Evolutionary conservation across 129 eudicot genomes (phyloP).

Genomic region (Cynara cardunculus): DNA sequence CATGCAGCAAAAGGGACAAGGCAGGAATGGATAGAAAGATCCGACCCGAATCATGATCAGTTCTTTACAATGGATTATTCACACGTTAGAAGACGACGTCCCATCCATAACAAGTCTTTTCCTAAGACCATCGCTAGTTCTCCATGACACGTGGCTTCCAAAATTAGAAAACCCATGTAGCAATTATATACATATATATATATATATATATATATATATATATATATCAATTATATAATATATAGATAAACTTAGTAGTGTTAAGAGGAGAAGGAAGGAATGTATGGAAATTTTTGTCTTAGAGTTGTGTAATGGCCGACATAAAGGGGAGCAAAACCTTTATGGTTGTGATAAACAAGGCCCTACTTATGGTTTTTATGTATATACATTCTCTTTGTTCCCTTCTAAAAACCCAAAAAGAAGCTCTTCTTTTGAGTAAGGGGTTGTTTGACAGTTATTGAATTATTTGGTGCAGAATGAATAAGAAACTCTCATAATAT

Average conservation of each 20-base stretch:
- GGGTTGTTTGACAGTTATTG: too few relatives aligned
- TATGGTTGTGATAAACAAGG: slow-evolving; percentile 24
- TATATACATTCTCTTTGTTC: slow-evolving; percentile 23
- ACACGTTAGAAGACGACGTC: slow-evolving; percentile 58
- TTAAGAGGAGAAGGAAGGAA: not conserved
- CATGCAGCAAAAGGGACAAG: slow-evolving; percentile 39
- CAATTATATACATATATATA: not conserved
- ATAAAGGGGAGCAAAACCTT: slow-evolving; percentile 31
- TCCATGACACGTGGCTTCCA: slow-evolving; percentile 39
- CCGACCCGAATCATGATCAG: slow-evolving; percentile 31
- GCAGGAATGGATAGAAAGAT: slow-evolving; percentile 31
- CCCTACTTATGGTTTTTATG: slow-evolving; percentile 23
- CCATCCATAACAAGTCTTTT: slow-evolving; percentile 54
- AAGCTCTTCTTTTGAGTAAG: not conserved
- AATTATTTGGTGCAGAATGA: too few relatives aligned
- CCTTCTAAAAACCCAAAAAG: not conserved
- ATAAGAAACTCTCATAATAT: too few relatives aligned
- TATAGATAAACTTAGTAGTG: not conserved
- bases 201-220: not conserved
- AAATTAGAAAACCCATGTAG: not conserved
- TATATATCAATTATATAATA: not conserved
- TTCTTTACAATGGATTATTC: slow-evolving; percentile 64
- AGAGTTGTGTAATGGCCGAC: slow-evolving; percentile 35
- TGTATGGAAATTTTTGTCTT: slow-evolving; percentile 28
- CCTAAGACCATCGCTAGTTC: slow-evolving; percentile 26